A percentile compares a stretch with the other conserved stretches of the same genome.
phyloP scores from a whole-genome alignment of 2,329 filamentous ascomycete species.

The Monilinia fructicola region DNA sequence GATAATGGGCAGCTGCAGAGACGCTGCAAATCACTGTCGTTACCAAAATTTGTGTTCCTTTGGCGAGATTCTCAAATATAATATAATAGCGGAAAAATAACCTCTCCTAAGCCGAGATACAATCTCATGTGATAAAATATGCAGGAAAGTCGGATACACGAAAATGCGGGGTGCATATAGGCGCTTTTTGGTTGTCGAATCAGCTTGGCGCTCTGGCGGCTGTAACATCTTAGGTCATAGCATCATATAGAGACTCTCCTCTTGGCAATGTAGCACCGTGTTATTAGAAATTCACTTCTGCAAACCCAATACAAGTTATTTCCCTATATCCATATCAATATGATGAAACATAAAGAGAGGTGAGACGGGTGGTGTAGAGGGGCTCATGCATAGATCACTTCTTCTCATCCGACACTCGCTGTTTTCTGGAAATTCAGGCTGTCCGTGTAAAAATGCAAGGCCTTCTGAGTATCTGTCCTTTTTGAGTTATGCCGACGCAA shows the following conservation, averaged over 20 bases:
- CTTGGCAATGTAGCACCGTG: neutral
- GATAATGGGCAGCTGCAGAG: neutral
- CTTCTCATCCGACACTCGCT: neutral
- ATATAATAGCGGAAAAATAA: neutral
- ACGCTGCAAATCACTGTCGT: slow-evolving; percentile 10
- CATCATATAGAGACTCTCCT: neutral
- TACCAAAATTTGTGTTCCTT: slow-evolving; percentile 1
- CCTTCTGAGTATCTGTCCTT: neutral
- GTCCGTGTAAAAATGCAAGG: neutral
- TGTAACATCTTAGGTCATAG: neutral
- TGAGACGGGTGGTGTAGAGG: neutral
- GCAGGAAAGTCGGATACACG: neutral
- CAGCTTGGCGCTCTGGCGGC: neutral
- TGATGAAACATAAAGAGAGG: neutral
- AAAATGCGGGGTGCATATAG: slow-evolving; percentile 21
- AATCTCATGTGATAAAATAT: slow-evolving; percentile 7
- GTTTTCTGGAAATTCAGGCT: neutral
- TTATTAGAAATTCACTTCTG: neutral
- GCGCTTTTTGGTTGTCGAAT: slow-evolving; percentile 1
- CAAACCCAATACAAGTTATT: neutral
- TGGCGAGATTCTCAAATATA: neutral
- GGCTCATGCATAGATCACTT: neutral
- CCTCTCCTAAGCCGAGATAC: slow-evolving; percentile 1
- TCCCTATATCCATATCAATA: neutral
- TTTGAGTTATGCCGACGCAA: neutral